Evolutionary conservation across 1,284 basidiomycete genomes (phyloP).

Genomic region (Sanghuangporus sanghuang): DNA sequence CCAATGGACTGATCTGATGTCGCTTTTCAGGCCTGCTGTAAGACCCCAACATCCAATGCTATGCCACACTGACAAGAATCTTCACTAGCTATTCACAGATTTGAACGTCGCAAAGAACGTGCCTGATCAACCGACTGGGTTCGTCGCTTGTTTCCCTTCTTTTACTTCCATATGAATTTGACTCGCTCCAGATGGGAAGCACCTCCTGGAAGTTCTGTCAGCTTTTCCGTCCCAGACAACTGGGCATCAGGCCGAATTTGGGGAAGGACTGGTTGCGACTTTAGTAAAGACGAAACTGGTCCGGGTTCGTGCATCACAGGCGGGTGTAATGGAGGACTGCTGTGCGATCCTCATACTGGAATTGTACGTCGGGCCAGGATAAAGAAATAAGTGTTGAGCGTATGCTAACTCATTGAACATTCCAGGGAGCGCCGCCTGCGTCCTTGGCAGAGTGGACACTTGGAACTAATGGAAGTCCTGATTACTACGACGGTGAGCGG

Average conservation of each 20-base stretch:
- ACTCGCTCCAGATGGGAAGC: conserved; percentile 23
- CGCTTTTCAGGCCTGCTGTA: conserved; percentile 17
- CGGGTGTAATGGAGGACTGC: conserved; percentile 42
- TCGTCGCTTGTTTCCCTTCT: neutral
- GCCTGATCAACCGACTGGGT: conserved; percentile 16
- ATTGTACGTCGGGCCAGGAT: conserved; percentile 1
- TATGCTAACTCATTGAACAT: no score
- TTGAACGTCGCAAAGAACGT: conserved; percentile 20
- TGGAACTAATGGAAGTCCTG: conserved; percentile 29
- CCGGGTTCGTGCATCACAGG: conserved; percentile 36
- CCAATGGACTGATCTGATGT: neutral
- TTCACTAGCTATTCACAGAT: conserved; percentile 21
- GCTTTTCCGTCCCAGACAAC: conserved; percentile 25
- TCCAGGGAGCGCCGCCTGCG: conserved; percentile 51
- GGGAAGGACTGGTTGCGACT: conserved; percentile 47
- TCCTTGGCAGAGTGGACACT: conserved; percentile 56
- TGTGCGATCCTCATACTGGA: conserved; percentile 28
- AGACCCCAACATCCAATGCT: neutral
- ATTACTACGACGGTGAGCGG: conserved; percentile 42
- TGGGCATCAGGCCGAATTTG: conserved; percentile 28
- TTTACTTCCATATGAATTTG: neutral
- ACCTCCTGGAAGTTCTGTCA: conserved; percentile 15
- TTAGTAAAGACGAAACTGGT: conserved; percentile 31
- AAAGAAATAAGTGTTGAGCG: no score
- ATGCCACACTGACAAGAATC: neutral